Base-by-base conservation (phyloP, 306 rosid genomes). In the Gynostemma pentaphyllum region DNA sequence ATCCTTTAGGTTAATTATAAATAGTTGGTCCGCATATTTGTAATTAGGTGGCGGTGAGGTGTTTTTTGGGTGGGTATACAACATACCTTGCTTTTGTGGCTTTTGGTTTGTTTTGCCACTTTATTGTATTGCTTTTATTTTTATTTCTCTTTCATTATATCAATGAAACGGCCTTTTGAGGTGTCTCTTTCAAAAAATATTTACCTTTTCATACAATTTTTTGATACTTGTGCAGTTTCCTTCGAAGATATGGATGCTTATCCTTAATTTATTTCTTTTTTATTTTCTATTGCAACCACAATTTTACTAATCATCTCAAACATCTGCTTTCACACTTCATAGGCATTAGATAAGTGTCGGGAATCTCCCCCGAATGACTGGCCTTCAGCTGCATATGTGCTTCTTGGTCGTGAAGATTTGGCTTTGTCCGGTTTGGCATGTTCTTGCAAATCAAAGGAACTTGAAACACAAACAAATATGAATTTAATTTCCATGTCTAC, bases 401-500 rank as follows among this genome's bases (percentile, higher is more conserved):
- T 88, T 77, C 98, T 91, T 74, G 98, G 96, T 32, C 85, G 95
- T 63, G 96, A 91, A 81, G 98, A 91, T 83, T 84, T 88, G 81
- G 98, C 98, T 70, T 81, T 85, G 96, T 87, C 96, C 78, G 76
- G 79, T 68, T 71, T 83, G 76, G 86, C 83, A 44, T 74, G 79
- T 14, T 85, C 81, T 27, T 70, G 83, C 89, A 91, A 88, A 63
- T 78, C 81, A 55, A 83, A 79, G 71, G 96, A 84, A 68, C 79
- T 88, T 72, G 92, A 84, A 78, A 86, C 90, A 29, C 92, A 84
- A 41, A 85, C 85, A 45, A 82, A 84, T 82, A 89, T 88, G 82
- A 91, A 91, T 71, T 79, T 91, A 68, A 85, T 85, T 75, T 91
- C 96, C 42, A 77, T 91, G 96, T 88, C 95, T 65, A 85, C 98